A percentile compares a stretch with the other conserved stretches of the same genome.
These are phyloP conservation scores for Lactarius indigo DNA, from an alignment of 768 basidiomycete genomes.

Conservation along the genomic window DNA sequence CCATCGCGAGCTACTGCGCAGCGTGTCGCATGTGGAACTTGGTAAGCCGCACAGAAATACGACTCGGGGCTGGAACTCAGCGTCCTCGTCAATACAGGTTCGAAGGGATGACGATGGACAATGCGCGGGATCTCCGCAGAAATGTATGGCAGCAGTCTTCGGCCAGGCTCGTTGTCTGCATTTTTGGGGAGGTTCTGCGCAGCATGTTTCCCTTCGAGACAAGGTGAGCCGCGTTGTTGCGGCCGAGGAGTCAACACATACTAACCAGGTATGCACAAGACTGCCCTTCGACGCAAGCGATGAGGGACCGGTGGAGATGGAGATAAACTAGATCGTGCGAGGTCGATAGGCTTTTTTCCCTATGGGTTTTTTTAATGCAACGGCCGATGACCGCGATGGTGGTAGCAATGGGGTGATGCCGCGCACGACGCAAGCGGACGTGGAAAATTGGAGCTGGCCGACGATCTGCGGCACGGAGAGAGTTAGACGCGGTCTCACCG, in stretches of 20 bases:
- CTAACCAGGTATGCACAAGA: background rate
- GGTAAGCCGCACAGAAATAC: background rate
- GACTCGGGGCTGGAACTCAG: background rate
- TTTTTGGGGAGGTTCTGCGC: background rate
- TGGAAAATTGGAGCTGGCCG: background rate
- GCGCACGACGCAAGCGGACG: too few relatives aligned
- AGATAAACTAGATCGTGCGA: slow-evolving; percentile 1
- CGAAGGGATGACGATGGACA: slow-evolving; percentile 9
- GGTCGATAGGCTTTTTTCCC: slow-evolving; percentile 13
- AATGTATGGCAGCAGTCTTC: background rate
- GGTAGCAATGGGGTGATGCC: background rate
- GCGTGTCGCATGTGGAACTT: background rate
- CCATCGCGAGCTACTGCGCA: background rate
- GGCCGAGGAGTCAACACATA: background rate
- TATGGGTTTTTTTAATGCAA: slow-evolving; percentile 12
- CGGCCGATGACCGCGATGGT: slow-evolving; percentile 1
- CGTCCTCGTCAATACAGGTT: background rate
- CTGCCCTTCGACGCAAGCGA: background rate
- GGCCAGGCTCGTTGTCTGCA: slow-evolving; percentile 4
- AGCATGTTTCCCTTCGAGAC: background rate
- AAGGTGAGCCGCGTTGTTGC: background rate
- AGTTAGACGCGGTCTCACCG: background rate
- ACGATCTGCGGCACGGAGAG: background rate
- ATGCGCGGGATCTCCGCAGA: background rate
- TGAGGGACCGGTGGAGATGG: background rate